These are phyloP conservation scores for Aspergillus carlsbadensis DNA, from an alignment of 495 filamentous ascomycete genomes.

Conservation along the genomic window DNA sequence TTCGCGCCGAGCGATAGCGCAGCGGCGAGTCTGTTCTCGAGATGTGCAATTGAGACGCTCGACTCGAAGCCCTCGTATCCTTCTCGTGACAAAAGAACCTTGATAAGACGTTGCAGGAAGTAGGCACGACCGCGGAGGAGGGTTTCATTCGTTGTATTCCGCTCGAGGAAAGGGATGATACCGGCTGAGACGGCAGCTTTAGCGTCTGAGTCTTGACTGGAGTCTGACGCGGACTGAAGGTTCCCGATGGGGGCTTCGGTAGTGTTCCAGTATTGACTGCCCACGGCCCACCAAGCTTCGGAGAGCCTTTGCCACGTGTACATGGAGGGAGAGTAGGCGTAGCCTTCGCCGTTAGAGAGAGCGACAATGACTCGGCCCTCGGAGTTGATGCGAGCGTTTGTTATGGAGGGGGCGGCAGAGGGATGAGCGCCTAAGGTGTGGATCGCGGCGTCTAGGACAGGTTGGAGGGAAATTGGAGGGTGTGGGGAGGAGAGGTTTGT, in stretches of 20 bases:
- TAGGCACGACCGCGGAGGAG: constrained; percentile 89
- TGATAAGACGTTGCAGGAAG: constrained; percentile 85
- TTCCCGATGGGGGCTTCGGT: constrained; percentile 80
- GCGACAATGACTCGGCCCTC: constrained; percentile 80
- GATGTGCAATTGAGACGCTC: constrained; percentile 85
- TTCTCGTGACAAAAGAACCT: constrained; percentile 77
- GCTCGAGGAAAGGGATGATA: constrained; percentile 88
- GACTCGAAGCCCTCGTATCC: constrained; percentile 92
- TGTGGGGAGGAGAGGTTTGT: constrained; percentile 80
- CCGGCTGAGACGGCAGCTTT: constrained; percentile 75
- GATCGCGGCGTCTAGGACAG: constrained; percentile 83
- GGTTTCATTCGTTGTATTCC: constrained; percentile 89
- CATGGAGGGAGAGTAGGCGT: constrained; percentile 77
- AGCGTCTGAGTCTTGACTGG: constrained; percentile 49
- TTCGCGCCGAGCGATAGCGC: constrained; percentile 79
- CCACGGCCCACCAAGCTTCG: constrained; percentile 97
- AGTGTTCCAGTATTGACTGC: constrained; percentile 98
- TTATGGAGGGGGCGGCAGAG: constrained; percentile 73
- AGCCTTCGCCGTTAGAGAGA: constrained; percentile 90
- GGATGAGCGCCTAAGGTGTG: constrained; percentile 66
- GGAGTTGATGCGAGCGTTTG: constrained; percentile 86
- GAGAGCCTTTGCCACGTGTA: constrained; percentile 92
- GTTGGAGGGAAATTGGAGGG: constrained; percentile 86
- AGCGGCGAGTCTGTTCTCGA: constrained; percentile 92
- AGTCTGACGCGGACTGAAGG: constrained; percentile 62